Conservation (phyloP, 225 moss, liverwort and hornwort genomes). For the Ulota crispa region DNA sequence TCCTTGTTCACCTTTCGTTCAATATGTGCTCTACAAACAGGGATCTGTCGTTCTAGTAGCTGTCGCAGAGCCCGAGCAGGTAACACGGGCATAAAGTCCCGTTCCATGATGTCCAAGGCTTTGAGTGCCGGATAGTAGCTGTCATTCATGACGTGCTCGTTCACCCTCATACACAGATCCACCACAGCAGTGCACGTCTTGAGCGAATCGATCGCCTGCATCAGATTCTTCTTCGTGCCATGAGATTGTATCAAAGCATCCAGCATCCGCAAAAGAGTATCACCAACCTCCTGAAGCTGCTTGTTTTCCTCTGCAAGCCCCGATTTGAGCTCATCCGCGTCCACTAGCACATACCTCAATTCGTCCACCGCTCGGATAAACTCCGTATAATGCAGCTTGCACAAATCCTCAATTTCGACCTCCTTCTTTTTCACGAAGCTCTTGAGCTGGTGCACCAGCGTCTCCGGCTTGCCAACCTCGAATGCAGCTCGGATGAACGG, state of each 20-base stretch:
- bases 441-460: conserved; percentile 84
- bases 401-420: conserved; percentile 97
- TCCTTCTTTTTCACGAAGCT: conserved; percentile 91
- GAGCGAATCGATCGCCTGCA: conserved; percentile 78
- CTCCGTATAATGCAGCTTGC: conserved; percentile 97
- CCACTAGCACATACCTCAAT: conserved; percentile 88
- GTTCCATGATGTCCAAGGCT: conserved; percentile 84
- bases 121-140: conserved; percentile 95
- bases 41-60: conserved; percentile 86
- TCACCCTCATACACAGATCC: conserved; percentile 78
- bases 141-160: conserved; percentile 76
- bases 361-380: conserved; percentile 96
- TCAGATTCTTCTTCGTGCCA: conserved; percentile 85
- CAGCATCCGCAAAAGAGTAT: conserved; percentile 66
- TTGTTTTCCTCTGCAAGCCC: conserved; percentile 87
- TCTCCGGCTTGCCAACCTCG: conserved; percentile 91
- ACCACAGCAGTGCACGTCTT: conserved; percentile 89
- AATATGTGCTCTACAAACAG: conserved; percentile 76
- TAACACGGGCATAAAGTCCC: conserved; percentile 79
- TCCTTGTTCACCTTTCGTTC: conserved; percentile 93
- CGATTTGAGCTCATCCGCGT: conserved; percentile 89
- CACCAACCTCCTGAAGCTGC: conserved; percentile 85
- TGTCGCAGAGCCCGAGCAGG: conserved; percentile 82
- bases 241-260: conserved; percentile 88
- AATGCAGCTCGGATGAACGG: conserved; percentile 89